phyloP scores from a whole-genome alignment of 306 rosid species.

The Cucurbita ficifolia region DNA sequence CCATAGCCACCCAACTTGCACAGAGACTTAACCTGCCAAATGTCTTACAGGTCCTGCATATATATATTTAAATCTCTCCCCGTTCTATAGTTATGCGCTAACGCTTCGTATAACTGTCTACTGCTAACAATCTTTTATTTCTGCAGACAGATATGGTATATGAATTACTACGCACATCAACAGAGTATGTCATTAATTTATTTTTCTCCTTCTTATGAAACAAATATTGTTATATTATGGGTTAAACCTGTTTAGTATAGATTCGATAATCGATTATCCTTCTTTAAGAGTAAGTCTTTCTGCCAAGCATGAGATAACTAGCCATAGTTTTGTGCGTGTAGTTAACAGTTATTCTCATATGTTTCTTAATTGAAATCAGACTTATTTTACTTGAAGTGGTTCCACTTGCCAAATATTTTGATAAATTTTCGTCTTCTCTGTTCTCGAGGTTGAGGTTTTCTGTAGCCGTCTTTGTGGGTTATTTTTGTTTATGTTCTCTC shows the following conservation, averaged over 20 bases:
- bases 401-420: not conserved
- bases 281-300: not conserved
- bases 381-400: not conserved
- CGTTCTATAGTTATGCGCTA: constrained; percentile 1
- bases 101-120: not conserved
- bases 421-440: not conserved
- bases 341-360: not conserved
- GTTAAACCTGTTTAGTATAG: not conserved
- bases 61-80: not conserved
- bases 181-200: constrained; percentile 54
- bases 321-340: not conserved
- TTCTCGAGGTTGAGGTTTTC: too few species aligned
- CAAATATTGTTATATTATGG: not conserved
- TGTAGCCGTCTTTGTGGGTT: too few species aligned
- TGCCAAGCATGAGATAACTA: not conserved
- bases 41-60: constrained; percentile 60
- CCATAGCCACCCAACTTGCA: constrained; percentile 93
- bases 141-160: constrained; percentile 95
- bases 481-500: too few species aligned
- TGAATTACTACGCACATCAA: constrained; percentile 84
- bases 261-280: not conserved
- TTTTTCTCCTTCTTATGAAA: constrained; percentile 3
- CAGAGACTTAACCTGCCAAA: constrained; percentile 92
- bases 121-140: constrained; percentile 2
- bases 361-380: not conserved